Base-by-base conservation (phyloP, 345 rosid genomes). In the Populus alba region DNA sequence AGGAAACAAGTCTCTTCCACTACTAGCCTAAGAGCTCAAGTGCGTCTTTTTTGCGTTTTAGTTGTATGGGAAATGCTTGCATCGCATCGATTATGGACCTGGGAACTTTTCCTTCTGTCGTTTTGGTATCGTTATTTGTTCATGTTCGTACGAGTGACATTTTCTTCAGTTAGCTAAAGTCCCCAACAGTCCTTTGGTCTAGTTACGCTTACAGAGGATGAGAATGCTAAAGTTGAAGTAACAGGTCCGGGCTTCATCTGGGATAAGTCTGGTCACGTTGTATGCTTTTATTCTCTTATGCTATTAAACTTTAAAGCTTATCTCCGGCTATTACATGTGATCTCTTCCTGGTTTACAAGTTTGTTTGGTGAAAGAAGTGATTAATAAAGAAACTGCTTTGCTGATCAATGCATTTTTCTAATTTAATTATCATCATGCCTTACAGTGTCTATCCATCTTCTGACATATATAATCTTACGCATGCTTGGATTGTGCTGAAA, bases 181-280 rank as follows among this genome's bases (percentile, higher is more conserved):
- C 69, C 81, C 83, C 61, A 79, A 81, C 83, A 79, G 59, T 63
- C 53, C 89, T 67, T 80, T 18, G 68, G 37, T 73, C 85, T 77
- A 74, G 79, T 38, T 65, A 12, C 55, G 57, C 37, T 49, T 57
- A 29, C 18, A 27, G 93, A 80, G 31, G 90, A 87, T 67, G 94
- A 86, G 68, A 85, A 85, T 78, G 89, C 75, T 20, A 92, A 89
- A 85, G 84, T 93, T 53, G 88, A 93, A 90, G 98, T 98, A 71
- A 91, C 92, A 7, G 98, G 98, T 68, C 93, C 98, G 0, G 98
- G 97, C 75, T 95, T 95, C 84, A 82, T 95, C 51, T 95, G 99
- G 99, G 99, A 95, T 81, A 90, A 85, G 79, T 86, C 89, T 85
- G 99, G 99, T 76, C 99, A 93, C 89, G 89, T 93, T 88, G 99